Evolutionary conservation across 2,329 filamentous ascomycete genomes (phyloP).

Genomic region (Neonectria magnoliae): DNA sequence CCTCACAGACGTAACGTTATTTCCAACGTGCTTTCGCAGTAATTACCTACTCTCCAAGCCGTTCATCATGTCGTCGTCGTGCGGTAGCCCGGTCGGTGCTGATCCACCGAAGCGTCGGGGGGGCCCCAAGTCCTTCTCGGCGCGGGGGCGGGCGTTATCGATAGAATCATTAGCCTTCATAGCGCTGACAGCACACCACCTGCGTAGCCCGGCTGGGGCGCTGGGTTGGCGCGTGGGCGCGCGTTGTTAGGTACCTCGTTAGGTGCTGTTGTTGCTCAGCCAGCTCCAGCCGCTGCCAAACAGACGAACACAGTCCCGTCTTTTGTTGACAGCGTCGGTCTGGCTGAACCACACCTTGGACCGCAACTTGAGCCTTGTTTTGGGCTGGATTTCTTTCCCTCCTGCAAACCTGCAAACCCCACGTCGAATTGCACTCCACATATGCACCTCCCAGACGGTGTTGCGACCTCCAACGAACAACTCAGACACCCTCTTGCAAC

Average conservation of each 20-base stretch:
- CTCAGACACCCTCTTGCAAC: constrained; percentile 45
- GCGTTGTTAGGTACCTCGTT: neutral
- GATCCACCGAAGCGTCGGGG: too few species aligned
- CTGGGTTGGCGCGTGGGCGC: neutral
- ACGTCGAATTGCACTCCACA: constrained; percentile 45
- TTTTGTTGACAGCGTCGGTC: constrained; percentile 26
- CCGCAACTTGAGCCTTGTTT: constrained; percentile 22
- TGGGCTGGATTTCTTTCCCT: constrained; percentile 37
- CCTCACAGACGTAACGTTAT: neutral
- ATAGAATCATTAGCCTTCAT: constrained; percentile 3
- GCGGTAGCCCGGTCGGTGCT: too few species aligned
- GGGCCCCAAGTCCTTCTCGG: too few species aligned
- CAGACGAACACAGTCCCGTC: constrained; percentile 7
- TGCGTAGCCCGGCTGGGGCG: neutral
- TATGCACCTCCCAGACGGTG: constrained; percentile 40
- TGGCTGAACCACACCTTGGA: neutral
- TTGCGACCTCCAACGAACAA: constrained; percentile 44
- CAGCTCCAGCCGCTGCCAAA: neutral
- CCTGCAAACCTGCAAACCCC: constrained; percentile 55
- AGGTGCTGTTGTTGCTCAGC: constrained; percentile 11
- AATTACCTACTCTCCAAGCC: too few species aligned
- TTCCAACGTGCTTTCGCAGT: neutral
- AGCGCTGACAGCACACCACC: constrained; percentile 5
- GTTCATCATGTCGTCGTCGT: too few species aligned
- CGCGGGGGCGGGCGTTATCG: constrained; percentile 15